Evolutionary conservation across 2,329 filamentous ascomycete genomes (phyloP).

Genomic region (Ophiostoma fasciatum): DNA sequence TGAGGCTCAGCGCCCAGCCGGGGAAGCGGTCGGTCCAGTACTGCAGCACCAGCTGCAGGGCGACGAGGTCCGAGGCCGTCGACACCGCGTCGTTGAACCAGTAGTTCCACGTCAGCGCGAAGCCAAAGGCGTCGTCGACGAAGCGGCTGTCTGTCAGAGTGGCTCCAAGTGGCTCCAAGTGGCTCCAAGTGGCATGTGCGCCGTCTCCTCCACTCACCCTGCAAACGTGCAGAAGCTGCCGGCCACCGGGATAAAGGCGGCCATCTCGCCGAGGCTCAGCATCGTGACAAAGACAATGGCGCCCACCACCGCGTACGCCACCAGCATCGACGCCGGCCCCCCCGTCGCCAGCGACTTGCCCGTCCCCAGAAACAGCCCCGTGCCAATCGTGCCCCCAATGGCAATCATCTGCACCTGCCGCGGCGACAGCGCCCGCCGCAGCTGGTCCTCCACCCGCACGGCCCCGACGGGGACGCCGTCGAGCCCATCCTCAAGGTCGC

Average conservation of each 20-base stretch:
- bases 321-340: slow-evolving; percentile 25
- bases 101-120: slow-evolving; percentile 35
- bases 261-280: slow-evolving; percentile 37
- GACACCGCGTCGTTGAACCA: slow-evolving; percentile 41
- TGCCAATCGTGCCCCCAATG: slow-evolving; percentile 31
- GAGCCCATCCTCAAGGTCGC: no score
- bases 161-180: no score
- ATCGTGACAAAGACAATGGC: slow-evolving; percentile 27
- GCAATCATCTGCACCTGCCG: no score
- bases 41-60: slow-evolving; percentile 54
- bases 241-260: slow-evolving; percentile 42
- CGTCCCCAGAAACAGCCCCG: slow-evolving; percentile 30
- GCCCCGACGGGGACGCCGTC: no score
- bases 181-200: no score
- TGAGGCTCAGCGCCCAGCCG: slow-evolving; percentile 51
- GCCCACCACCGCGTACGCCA: slow-evolving; percentile 29
- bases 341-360: slow-evolving; percentile 25
- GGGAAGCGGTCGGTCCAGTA: slow-evolving; percentile 55
- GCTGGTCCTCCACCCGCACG: no score
- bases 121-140: slow-evolving; percentile 29
- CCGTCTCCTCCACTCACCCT: no score
- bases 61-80: slow-evolving; percentile 45
- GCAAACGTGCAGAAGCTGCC: slow-evolving; percentile 34
- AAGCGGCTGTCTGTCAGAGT: no score
- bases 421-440: no score